Evolutionary conservation across 2,329 filamentous ascomycete genomes (phyloP).

Genomic region (Beauveria caledonica): DNA sequence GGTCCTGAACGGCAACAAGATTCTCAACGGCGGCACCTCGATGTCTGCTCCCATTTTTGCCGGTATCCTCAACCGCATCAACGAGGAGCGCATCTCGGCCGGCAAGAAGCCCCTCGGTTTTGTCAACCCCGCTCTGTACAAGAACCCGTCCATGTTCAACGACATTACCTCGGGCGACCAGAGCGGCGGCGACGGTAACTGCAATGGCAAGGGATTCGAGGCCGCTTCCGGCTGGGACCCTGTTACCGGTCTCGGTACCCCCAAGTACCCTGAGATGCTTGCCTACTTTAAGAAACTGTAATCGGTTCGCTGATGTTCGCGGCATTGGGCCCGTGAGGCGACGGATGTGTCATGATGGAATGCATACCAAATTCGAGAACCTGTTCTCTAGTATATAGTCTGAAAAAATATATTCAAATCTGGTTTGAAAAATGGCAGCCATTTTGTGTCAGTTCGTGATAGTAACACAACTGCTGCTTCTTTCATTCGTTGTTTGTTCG

Average conservation of each 20-base stretch:
- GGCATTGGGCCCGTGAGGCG: too few species aligned
- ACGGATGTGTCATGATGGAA: constrained; percentile 1
- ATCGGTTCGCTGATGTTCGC: neutral
- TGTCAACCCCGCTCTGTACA: constrained; percentile 12
- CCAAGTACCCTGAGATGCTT: constrained; percentile 10
- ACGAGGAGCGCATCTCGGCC: constrained; percentile 12
- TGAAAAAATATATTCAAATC: too few species aligned
- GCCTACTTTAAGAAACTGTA: neutral
- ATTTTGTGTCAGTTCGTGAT: too few species aligned
- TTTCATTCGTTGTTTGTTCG: constrained; percentile 10
- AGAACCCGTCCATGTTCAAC: constrained; percentile 6
- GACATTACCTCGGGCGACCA: constrained; percentile 5
- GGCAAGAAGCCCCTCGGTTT: constrained; percentile 33
- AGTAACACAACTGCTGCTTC: constrained; percentile 15
- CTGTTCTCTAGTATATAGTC: too few species aligned
- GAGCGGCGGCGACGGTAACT: neutral
- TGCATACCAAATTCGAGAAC: too few species aligned
- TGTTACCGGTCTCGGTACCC: constrained; percentile 10
- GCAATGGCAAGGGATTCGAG: neutral
- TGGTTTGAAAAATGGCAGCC: constrained; percentile 5
- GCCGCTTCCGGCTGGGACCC: constrained; percentile 11
- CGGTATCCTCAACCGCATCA: constrained; percentile 15
- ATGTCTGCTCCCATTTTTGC: constrained; percentile 15
- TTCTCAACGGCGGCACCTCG: constrained; percentile 7
- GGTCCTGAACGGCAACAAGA: constrained; percentile 22